Evolutionary conservation across 2,329 filamentous ascomycete genomes (phyloP), one percentile per base, ranked within the genome.

Genomic region (Exophiala oligosperma): DNA sequence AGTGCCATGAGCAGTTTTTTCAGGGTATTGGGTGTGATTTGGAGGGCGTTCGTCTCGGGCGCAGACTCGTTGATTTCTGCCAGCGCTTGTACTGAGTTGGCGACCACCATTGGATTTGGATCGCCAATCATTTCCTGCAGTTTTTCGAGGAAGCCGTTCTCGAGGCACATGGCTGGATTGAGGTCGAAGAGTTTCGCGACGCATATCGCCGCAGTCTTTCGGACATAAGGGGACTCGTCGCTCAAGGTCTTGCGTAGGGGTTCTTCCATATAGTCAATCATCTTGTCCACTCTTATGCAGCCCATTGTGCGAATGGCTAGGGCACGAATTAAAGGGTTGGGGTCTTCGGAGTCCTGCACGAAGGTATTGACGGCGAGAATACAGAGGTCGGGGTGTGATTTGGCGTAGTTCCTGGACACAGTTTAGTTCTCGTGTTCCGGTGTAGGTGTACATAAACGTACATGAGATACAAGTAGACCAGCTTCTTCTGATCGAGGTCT

Each of bases 181-280:
- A 99, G 81, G 70, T 99, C 94, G 76, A 96, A 99, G 5, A 99
- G 85, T 76, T 99, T 99, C 53, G 94, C 94, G 46, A 99, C 94
- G 72, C 94, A 97, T 65, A 99, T 94, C 41, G 93, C 94, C 44
- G 94, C 94, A 1, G 94, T 99, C 79, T 99, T 99, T 68, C 94
- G 90, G 61, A 99, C 94, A 74, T 99, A 99, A 0, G 94, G 94
- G 49, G 93, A 97, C 76, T 99, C 94, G 77, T 99, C 94, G 74
- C 92, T 87, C 66, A 99, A 80, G 11, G 94, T 99, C 79, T 99
- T 99, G 68, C 94, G 85, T 63, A 99, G 77, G 12, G 94, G 94
- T 71, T 99, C 94, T 74, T 97, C 94, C 93, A 99, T 97, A 74
- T 99, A 99, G 73, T 99, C 94, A 65, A 97, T 91, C 91, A 99